These are phyloP conservation scores for Hemileccinum impolitum DNA, from an alignment of 768 basidiomycete species.

Conservation along the genomic window DNA sequence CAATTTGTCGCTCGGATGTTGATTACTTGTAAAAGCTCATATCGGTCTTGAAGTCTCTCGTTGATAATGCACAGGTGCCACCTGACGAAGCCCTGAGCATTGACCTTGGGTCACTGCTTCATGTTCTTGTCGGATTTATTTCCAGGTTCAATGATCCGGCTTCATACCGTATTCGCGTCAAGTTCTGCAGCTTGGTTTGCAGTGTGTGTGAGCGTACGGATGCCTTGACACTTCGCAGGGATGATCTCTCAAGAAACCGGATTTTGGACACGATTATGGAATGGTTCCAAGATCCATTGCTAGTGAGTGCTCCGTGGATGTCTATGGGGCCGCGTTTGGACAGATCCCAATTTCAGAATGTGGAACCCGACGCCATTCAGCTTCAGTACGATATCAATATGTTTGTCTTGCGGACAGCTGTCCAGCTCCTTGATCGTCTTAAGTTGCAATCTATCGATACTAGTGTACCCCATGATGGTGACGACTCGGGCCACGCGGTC, in stretches of 20 bases:
- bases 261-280: slow-evolving; percentile 76
- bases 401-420: slow-evolving; percentile 68
- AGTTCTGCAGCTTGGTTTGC: slow-evolving; percentile 73
- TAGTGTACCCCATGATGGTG: slow-evolving; percentile 47
- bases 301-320: slow-evolving; percentile 38
- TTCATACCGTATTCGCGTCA: slow-evolving; percentile 64
- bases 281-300: slow-evolving; percentile 62
- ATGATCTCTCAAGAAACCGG: slow-evolving; percentile 60
- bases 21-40: slow-evolving; percentile 52
- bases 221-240: slow-evolving; percentile 61
- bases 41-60: slow-evolving; percentile 68
- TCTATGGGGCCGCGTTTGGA: slow-evolving; percentile 2
- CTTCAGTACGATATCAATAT: slow-evolving; percentile 68
- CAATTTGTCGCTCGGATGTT: slow-evolving; percentile 2
- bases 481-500: slow-evolving; percentile 66
- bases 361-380: slow-evolving; percentile 35
- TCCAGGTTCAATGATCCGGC: slow-evolving; percentile 53
- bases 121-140: slow-evolving; percentile 61
- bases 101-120: slow-evolving; percentile 59
- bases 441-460: slow-evolving; percentile 59
- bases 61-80: slow-evolving; percentile 64
- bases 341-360: slow-evolving; percentile 24
- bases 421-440: slow-evolving; percentile 73
- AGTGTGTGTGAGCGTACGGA: slow-evolving; percentile 62
- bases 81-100: slow-evolving; percentile 60